A percentile compares a stretch with the other conserved stretches of the same genome.
These are phyloP conservation scores for Lophiotrema nucula DNA, from an alignment of 495 filamentous ascomycete genomes.

Conservation along the genomic window DNA sequence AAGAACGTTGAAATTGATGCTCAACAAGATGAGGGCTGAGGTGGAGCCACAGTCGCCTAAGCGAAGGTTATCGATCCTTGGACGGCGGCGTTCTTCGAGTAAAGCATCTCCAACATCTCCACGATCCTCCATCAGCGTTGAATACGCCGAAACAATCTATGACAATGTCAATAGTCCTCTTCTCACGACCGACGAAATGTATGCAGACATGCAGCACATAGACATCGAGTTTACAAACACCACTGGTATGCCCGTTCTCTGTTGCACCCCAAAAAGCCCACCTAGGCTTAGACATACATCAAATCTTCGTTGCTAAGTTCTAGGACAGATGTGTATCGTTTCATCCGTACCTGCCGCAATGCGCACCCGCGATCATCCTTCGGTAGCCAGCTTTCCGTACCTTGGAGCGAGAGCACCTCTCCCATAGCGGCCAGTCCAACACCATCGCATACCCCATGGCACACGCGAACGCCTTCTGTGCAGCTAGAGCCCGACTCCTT, in stretches of 20 bases:
- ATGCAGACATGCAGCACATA: neutral
- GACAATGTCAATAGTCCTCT: neutral
- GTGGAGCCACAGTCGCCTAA: neutral
- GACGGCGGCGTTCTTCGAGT: neutral
- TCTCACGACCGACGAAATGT: neutral
- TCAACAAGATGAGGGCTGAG: neutral
- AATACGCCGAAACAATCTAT: neutral
- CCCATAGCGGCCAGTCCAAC: neutral
- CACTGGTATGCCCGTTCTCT: neutral
- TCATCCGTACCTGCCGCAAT: conserved; percentile 1
- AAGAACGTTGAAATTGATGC: neutral
- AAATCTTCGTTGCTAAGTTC: neutral
- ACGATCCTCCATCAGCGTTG: neutral
- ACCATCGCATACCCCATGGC: neutral
- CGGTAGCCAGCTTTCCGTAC: neutral
- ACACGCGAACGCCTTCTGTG: no score
- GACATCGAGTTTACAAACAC: conserved; percentile 2
- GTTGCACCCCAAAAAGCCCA: no score
- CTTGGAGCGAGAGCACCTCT: neutral
- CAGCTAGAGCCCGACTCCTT: no score
- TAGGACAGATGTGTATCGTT: neutral
- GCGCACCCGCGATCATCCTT: neutral
- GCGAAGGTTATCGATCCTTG: neutral
- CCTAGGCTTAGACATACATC: neutral
- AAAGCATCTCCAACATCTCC: neutral